A percentile compares a stretch with the other conserved stretches of the same genome.
phyloP scores from a whole-genome alignment of 257 asterid genomes.

The Solanum etuberosum region DNA sequence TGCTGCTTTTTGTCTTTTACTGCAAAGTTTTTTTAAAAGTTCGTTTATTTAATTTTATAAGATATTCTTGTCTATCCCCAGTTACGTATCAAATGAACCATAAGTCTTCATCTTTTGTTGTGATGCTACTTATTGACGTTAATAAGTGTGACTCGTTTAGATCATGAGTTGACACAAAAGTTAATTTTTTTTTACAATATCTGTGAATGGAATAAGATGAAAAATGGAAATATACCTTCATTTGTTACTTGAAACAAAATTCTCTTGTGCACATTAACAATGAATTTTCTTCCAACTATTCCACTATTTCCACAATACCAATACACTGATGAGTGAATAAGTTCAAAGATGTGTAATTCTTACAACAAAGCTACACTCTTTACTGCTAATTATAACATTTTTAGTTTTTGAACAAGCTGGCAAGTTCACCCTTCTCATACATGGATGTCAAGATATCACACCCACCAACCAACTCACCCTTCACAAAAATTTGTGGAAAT shows the following conservation, averaged over 20 bases:
- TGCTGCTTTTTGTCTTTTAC: neutral
- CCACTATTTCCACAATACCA: neutral
- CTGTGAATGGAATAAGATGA: no score
- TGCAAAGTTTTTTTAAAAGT: accelerated
- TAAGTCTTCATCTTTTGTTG: neutral
- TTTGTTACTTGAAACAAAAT: neutral
- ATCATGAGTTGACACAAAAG: neutral
- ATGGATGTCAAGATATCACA: constrained; percentile 86
- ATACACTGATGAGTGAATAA: neutral
- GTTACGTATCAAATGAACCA: no score
- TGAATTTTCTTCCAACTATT: neutral
- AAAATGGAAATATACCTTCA: neutral
- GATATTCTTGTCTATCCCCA: neutral
- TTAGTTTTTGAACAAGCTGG: constrained; percentile 37
- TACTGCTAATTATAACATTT: neutral
- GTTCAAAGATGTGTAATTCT: neutral
- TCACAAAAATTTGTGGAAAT: constrained; percentile 77
- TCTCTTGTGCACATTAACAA: neutral
- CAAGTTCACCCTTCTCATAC: constrained; percentile 87
- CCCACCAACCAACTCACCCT: constrained; percentile 91
- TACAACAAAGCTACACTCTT: neutral
- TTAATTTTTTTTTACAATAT: no score
- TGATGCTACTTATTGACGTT: neutral
- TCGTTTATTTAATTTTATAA: neutral
- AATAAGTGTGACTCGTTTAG: neutral